Evolutionary conservation across 1,284 basidiomycete species (phyloP), one percentile per base, ranked within the genome.

Genomic region (Vanrija sp.): DNA sequence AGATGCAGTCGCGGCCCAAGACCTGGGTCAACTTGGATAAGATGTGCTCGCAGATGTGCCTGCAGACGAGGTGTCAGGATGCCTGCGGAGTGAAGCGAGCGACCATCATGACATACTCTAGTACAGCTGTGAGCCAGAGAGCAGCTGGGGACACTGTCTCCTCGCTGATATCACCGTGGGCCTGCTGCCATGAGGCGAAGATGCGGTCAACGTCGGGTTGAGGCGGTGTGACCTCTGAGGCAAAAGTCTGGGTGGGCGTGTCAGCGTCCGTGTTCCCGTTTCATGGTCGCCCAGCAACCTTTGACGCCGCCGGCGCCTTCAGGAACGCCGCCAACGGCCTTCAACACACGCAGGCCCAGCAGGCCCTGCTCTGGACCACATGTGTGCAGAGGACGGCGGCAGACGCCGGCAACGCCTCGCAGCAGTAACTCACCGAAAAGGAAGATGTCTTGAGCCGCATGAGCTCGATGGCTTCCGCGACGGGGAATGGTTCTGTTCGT

Each of bases 71-170:
- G 28, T 28, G 48, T 52, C 51, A 53, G 51, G 39, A 46, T 26
- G 26, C 5, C 12, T 46, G 44, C 43, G 7, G 18, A 16, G 10
- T 45, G 21, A 6, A 26, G 16, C 15, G 21, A 43, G 21, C 19
- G 9, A 10, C 5, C 4, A 46, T 56, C 56, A 6, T 6, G 28
- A 84, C 89, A 78, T 72, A 92, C 91, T 95, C 91, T 43, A 94
- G 79, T 60, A 94, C 88, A n/a, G 91, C 91, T 12, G 91, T 93
- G 52, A 93, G 80, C 80, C 93, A 95, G 45, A 94, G 73, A 16
- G 88, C 86, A 23, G 91, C 88, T 4, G 90, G 89, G 14, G 86
- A 84, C n/a, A 93, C 50, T 0, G 72, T 74, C 19, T 65, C 68
- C 14, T 69, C 66, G 7, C 63, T 58, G 5, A 44, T 28, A 39